Base-by-base conservation (phyloP, 2,329 filamentous ascomycete genomes). In the Cordyceps fumosorosea region DNA sequence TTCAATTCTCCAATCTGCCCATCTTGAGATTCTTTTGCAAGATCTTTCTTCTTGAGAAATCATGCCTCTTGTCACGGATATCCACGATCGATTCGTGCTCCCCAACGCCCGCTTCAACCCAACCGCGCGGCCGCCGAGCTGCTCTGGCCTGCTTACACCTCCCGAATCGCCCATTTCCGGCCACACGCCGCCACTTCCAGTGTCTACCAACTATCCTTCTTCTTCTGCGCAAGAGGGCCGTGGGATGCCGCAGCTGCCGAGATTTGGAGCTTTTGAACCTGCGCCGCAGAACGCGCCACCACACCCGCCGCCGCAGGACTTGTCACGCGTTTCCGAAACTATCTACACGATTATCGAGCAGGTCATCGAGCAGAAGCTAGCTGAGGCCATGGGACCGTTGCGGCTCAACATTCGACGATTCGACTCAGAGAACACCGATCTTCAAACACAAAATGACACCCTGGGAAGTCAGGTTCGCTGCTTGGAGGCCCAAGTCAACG, bases 291-390 rank as follows among this genome's bases (percentile, higher is more conserved):
- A 37, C 24, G 24, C 53, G 42, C 50, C 44, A 42, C 57, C 42
- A 3, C n/a, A n/a, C n/a, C n/a, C n/a, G n/a, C 34, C 34, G 11
- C 34, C 8, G 34, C 5, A 37, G 11, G 54, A 57, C 14, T n/a
- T 62, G 60, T 48, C 52, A 1, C 54, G 37, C 40, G 47, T 57
- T 5, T 56, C 50, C 1, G 69, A 74, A 37, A 64, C 66, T 5
- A 69, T 75, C 14, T 68, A 65, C 37, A 66, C 68, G 2, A 67
- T 73, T 26, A 64, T 74, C 16, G 73, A 74, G 45, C 65, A 72
- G 1, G 66, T 63, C 2, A 72, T 73, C 0, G 73, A 75, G 32
- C 67, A 72, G n/a, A 68, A 70, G 11, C 68, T 75, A 32, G 66
- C 70, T 0, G 71, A 72, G 40, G 74, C 73, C 0, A 67, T 72